Evolutionary conservation across 768 basidiomycete genomes (phyloP).

Genomic region (Tylopilus sp.): DNA sequence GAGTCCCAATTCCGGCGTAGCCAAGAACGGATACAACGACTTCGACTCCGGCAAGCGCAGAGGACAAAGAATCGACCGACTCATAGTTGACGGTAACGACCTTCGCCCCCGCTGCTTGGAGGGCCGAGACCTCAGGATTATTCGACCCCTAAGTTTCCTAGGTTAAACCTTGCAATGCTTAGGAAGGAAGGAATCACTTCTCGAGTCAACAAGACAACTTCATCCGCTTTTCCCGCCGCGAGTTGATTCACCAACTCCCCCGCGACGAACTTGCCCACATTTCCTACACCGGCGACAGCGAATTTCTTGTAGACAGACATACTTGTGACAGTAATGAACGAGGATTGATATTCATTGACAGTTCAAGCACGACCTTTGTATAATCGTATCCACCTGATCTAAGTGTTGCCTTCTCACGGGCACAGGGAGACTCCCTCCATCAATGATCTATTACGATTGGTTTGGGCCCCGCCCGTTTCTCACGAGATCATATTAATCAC

Average conservation of each 20-base stretch:
- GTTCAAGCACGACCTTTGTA: background rate
- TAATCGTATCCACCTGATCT: background rate
- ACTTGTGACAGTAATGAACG: background rate
- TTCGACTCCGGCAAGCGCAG: background rate
- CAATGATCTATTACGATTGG: no score
- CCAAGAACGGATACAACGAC: conserved; percentile 1
- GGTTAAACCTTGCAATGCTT: background rate
- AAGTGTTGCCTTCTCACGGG: background rate
- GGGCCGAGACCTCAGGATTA: background rate
- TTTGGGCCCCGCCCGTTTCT: no score
- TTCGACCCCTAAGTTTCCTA: background rate
- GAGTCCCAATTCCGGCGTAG: background rate
- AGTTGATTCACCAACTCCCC: background rate
- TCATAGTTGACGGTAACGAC: background rate
- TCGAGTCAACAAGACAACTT: background rate
- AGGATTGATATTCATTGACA: no score
- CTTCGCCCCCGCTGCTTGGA: background rate
- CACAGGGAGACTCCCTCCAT: background rate
- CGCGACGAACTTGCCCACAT: background rate
- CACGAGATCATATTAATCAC: no score
- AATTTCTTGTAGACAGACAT: conserved; percentile 1
- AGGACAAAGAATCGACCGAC: background rate
- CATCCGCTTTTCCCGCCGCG: background rate
- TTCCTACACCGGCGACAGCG: background rate
- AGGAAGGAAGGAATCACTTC: background rate